These are phyloP conservation scores for Euphorbia tirucalli DNA, from an alignment of 345 rosid species.

Conservation along the genomic window DNA sequence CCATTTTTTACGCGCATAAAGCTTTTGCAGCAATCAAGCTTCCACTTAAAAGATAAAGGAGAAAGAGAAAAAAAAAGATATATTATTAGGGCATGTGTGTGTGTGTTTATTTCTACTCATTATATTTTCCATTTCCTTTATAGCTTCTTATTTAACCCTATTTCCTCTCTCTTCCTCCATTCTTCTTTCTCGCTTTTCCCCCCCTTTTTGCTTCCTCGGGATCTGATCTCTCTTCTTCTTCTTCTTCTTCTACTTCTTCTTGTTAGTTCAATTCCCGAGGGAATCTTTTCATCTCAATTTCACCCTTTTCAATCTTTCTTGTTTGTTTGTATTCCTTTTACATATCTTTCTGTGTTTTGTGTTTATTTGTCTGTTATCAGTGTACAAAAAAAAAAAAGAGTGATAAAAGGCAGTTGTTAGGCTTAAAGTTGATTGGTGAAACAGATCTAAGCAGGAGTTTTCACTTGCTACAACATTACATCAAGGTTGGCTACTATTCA, in stretches of 20 bases:
- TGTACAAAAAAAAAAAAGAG: constrained; percentile 16
- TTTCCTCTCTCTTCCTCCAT: constrained; percentile 45
- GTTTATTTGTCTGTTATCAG: constrained; percentile 34
- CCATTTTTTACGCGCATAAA: constrained; percentile 38
- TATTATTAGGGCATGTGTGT: constrained; percentile 61
- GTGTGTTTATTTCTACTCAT: constrained; percentile 10
- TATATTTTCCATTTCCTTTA: constrained; percentile 15
- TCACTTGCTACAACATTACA: constrained; percentile 12
- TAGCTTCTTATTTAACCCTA: constrained; percentile 56
- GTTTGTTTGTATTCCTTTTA: constrained; percentile 4
- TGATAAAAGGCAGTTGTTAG: constrained; percentile 8
- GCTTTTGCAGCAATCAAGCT: constrained; percentile 79
- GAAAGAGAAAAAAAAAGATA: constrained; percentile 28
- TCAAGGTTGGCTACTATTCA: constrained; percentile 23
- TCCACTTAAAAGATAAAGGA: constrained; percentile 34
- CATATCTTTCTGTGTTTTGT: constrained; percentile 17
- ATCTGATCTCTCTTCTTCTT: constrained; percentile 48
- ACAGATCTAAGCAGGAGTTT: constrained; percentile 33
- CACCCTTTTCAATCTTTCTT: constrained; percentile 1
- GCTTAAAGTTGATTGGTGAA: constrained; percentile 8
- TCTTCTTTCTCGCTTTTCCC: constrained; percentile 23
- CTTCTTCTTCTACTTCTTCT: constrained; percentile 12
- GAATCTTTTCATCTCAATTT: constrained; percentile 32
- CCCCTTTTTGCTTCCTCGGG: constrained; percentile 45
- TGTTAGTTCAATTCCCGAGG: constrained; percentile 60